Conservation (phyloP, 2,329 filamentous ascomycete genomes). For the Penicillium sp. region DNA sequence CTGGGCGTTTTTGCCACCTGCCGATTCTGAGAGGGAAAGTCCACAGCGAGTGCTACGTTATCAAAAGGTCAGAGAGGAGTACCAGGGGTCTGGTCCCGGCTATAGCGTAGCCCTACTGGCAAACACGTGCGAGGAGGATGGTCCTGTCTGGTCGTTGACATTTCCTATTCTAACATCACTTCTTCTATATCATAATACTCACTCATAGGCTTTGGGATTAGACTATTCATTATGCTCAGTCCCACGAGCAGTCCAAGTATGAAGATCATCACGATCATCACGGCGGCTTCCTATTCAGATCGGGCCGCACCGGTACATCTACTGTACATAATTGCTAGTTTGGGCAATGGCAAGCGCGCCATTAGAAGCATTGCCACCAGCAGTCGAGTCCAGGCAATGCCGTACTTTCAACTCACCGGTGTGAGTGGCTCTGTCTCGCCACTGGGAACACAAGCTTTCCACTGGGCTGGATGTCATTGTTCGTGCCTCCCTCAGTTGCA, state of each 20-base stretch:
- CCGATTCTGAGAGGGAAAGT: not conserved
- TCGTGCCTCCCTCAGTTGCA: not conserved
- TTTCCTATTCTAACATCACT: not conserved
- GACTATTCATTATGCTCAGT: too few relatives aligned
- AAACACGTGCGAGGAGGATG: not conserved
- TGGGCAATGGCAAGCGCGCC: not conserved
- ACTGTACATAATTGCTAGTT: too few relatives aligned
- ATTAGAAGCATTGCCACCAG: not conserved
- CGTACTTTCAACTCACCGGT: too few relatives aligned
- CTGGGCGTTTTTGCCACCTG: not conserved
- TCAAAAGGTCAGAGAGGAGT: not conserved
- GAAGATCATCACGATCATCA: not conserved
- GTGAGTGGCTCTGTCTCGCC: too few relatives aligned
- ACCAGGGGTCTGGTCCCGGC: not conserved
- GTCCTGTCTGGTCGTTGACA: not conserved
- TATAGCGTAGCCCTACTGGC: not conserved
- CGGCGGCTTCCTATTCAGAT: not conserved
- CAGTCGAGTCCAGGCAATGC: not conserved
- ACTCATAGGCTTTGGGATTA: too few relatives aligned
- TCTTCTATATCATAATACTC: not conserved
- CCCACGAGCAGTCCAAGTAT: not conserved
- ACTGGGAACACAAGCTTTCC: not conserved
- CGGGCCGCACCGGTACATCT: too few relatives aligned
- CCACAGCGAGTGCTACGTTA: not conserved
- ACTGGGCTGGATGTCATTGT: not conserved